Percentiles rank a stretch among this genome's conserved stretches.
phyloP scores from a whole-genome alignment of 306 rosid species.

The Cucumis cinereus region DNA sequence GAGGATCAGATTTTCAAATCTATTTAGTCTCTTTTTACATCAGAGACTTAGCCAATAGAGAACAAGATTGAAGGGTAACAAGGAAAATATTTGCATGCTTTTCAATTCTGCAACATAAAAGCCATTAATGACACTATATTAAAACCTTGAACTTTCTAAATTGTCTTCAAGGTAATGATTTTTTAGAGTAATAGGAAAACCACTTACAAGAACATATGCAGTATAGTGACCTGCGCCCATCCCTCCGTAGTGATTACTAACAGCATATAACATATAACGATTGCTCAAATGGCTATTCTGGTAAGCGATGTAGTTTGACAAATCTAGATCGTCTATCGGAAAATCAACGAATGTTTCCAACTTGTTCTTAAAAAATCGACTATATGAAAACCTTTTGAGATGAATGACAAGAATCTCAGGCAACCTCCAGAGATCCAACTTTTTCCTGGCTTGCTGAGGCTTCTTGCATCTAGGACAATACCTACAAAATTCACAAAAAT shows the following conservation, averaged over 20 bases:
- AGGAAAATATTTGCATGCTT: not conserved
- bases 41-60: not conserved
- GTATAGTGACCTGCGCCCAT: conserved; percentile 86
- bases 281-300: conserved; percentile 20
- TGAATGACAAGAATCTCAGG: conserved; percentile 79
- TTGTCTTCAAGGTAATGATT: not conserved
- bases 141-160: not conserved
- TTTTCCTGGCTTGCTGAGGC: conserved; percentile 73
- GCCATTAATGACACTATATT: not conserved
- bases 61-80: not conserved
- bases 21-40: not conserved
- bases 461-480: conserved; percentile 66
- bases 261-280: conserved; percentile 52
- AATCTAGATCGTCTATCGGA: conserved; percentile 57
- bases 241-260: conserved; percentile 79
- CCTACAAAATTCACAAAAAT: conserved; percentile 28
- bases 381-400: conserved; percentile 70
- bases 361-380: conserved; percentile 40
- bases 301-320: conserved; percentile 32
- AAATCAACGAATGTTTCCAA: conserved; percentile 71
- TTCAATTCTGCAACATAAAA: not conserved
- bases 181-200: not conserved
- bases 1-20: not conserved
- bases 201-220: conserved; percentile 66
- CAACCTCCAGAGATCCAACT: conserved; percentile 87